These are phyloP conservation scores for Irpex sp. DNA, from an alignment of 1,284 basidiomycete genomes.

Conservation along the genomic window DNA sequence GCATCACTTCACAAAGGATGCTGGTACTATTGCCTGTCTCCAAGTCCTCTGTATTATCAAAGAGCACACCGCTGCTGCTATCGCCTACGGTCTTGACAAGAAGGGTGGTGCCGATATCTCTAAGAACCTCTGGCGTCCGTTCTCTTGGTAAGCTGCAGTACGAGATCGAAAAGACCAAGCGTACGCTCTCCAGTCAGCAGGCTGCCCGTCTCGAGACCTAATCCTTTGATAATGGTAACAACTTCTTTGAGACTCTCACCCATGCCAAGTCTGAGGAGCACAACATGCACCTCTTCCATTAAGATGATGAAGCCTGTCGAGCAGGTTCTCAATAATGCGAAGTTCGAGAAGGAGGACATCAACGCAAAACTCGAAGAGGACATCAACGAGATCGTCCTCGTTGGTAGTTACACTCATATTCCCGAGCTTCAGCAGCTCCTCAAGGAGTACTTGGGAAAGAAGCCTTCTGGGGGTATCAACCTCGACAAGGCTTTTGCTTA, in stretches of 20 bases:
- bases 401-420: conserved; percentile 98
- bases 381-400: conserved; percentile 92
- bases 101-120: conserved; percentile 90
- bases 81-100: conserved; percentile 99
- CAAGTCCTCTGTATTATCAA: conserved; percentile 98
- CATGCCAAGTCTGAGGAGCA: conserved; percentile 99
- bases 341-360: conserved; percentile 97
- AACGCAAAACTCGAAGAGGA: no score
- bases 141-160: conserved; percentile 98
- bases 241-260: conserved; percentile 96
- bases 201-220: conserved; percentile 82
- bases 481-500: conserved; percentile 80
- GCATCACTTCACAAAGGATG: conserved; percentile 98
- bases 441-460: conserved; percentile 95
- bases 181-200: conserved; percentile 90
- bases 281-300: conserved; percentile 97
- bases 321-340: conserved; percentile 97
- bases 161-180: conserved; percentile 99
- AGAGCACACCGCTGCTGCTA: conserved; percentile 97
- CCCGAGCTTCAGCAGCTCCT: conserved; percentile 98
- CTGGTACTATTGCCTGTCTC: conserved; percentile 96
- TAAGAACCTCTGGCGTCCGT: conserved; percentile 86
- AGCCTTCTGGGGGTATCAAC: conserved; percentile 93
- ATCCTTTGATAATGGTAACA: conserved; percentile 94
- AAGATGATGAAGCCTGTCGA: conserved; percentile 99